phyloP scores from a whole-genome alignment of 2,329 filamentous ascomycete genomes.

The Alternaria arborescens region DNA sequence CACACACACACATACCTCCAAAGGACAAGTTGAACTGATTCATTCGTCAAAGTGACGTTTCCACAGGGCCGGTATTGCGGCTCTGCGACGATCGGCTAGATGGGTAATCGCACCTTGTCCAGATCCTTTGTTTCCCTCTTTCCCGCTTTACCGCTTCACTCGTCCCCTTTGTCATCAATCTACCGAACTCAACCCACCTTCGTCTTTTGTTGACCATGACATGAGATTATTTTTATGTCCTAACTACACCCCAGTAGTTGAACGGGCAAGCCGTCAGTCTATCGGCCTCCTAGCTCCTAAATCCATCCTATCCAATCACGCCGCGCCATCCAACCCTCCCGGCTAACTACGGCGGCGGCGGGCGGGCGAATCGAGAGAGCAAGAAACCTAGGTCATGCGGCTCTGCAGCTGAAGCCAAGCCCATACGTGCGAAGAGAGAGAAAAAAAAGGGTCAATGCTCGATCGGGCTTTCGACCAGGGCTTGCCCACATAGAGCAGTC shows the following conservation, averaged over 20 bases:
- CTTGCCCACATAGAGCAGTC: not conserved
- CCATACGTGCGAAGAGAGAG: too few relatives aligned
- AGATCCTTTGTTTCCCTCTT: not conserved
- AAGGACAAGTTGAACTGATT: not conserved
- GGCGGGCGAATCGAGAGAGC: too few relatives aligned
- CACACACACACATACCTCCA: not conserved
- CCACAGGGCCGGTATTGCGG: not conserved
- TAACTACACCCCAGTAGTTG: not conserved
- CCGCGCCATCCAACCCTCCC: not conserved
- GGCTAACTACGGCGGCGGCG: not conserved
- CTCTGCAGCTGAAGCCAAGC: not conserved
- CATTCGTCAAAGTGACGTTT: not conserved
- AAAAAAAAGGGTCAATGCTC: too few relatives aligned
- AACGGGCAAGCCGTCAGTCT: not conserved
- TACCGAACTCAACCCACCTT: not conserved
- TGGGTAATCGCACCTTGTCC: not conserved
- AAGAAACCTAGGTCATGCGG: not conserved
- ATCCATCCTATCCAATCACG: not conserved
- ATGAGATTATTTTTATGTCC: too few relatives aligned
- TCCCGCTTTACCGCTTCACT: too few relatives aligned
- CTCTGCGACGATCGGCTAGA: not conserved
- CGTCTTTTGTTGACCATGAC: too few relatives aligned
- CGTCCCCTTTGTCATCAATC: not conserved
- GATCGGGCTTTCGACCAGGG: too few relatives aligned
- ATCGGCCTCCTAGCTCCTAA: too few relatives aligned